Evolutionary conservation across 805 yeast species (phyloP).

Genomic region (Limtongia smithiae): DNA sequence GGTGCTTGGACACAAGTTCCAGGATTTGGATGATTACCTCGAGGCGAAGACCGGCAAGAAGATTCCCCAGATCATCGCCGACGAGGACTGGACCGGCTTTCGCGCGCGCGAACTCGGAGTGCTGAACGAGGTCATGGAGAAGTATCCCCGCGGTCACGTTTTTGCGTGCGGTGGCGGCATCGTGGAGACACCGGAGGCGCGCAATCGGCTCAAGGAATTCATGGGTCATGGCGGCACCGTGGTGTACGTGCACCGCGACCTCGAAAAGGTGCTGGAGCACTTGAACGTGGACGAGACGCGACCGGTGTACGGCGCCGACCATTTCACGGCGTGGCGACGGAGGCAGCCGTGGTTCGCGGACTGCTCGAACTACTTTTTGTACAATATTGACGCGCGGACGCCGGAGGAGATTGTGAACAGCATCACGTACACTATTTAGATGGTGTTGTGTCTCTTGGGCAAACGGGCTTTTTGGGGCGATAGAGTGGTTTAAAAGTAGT

Average conservation of each 20-base stretch:
- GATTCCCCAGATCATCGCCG: conserved; percentile 48
- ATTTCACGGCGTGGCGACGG: conserved; percentile 76
- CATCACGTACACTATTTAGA: neutral
- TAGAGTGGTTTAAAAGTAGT: too few relatives aligned
- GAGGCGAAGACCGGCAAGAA: conserved; percentile 49
- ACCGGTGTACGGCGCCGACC: conserved; percentile 82
- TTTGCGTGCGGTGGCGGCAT: conserved; percentile 97
- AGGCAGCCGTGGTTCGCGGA: conserved; percentile 76
- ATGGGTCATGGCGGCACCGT: conserved; percentile 67
- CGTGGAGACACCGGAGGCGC: conserved; percentile 70
- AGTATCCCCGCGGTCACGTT: conserved; percentile 53
- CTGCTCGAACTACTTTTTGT: conserved; percentile 74
- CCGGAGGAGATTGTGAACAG: conserved; percentile 12
- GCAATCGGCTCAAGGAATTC: conserved; percentile 59
- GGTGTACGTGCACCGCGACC: conserved; percentile 83
- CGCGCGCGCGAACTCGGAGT: conserved; percentile 61
- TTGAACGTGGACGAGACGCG: conserved; percentile 74
- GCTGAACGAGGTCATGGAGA: conserved; percentile 48
- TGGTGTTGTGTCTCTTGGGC: too few relatives aligned
- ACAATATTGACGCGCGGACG: conserved; percentile 64
- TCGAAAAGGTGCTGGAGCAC: conserved; percentile 72
- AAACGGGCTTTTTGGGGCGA: too few relatives aligned
- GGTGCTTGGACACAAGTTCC: conserved; percentile 58
- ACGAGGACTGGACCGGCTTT: conserved; percentile 85
- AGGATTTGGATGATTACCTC: conserved; percentile 74